These are phyloP conservation scores for Backusella macrospora DNA, from an alignment of 192 early-diverging fungal species.

Conservation along the genomic window DNA sequence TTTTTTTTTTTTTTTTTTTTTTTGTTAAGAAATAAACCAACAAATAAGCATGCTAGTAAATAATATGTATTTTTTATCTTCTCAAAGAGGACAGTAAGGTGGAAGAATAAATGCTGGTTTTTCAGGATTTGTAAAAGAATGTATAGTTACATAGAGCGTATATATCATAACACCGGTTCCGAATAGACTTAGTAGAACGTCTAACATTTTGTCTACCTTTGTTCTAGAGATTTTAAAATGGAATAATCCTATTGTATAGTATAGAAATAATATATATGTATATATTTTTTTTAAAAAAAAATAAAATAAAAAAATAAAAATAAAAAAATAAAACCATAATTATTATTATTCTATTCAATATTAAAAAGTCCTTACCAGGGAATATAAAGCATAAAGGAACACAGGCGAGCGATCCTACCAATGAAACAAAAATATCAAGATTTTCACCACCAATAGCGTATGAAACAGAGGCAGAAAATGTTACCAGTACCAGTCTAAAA, in stretches of 20 bases:
- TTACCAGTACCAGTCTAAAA: slow-evolving; percentile 61
- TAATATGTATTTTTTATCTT: not conserved
- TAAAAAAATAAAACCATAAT: not conserved
- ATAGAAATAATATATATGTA: not conserved
- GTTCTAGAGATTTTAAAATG: slow-evolving; percentile 65
- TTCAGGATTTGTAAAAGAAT: not conserved
- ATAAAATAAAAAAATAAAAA: too few relatives aligned
- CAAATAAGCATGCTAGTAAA: too few relatives aligned
- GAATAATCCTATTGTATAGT: slow-evolving; percentile 54
- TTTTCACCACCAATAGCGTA: slow-evolving; percentile 66
- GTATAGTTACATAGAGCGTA: slow-evolving; percentile 50
- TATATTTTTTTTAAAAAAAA: too few relatives aligned
- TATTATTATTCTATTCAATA: too few relatives aligned
- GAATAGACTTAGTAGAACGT: slow-evolving; percentile 52
- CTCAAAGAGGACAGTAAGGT: not conserved
- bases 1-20: too few relatives aligned
- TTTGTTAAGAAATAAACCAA: too few relatives aligned
- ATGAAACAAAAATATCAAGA: slow-evolving; percentile 84
- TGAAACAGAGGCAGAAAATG: slow-evolving; percentile 64
- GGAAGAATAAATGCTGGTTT: not conserved
- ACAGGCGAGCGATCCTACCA: slow-evolving; percentile 81
- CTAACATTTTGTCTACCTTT: slow-evolving; percentile 35
- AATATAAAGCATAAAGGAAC: slow-evolving; percentile 80
- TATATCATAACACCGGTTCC: slow-evolving; percentile 67
- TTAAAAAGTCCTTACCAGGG: slow-evolving; percentile 48